These are phyloP conservation scores for Takakia lepidozioides DNA, from an alignment of 225 moss, liverwort and hornwort genomes.

Conservation along the genomic window DNA sequence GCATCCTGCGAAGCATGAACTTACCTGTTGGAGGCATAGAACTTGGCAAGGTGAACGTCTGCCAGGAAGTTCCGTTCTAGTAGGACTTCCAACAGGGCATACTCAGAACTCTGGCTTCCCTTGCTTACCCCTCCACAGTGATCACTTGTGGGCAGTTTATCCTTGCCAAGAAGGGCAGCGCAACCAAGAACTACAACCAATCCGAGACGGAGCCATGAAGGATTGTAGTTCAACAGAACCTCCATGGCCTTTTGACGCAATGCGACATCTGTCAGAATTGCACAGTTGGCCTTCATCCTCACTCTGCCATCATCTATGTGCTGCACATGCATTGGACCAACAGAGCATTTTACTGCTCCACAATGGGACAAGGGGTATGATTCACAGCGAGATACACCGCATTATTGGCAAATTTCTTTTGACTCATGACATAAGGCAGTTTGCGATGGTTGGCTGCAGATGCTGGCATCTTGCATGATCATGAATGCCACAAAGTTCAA, in stretches of 20 bases:
- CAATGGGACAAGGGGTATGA: too few species aligned
- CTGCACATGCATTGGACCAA: conserved; percentile 25
- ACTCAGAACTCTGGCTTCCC: conserved; percentile 9
- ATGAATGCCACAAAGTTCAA: too few species aligned
- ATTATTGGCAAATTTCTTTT: too few species aligned
- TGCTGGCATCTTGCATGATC: too few species aligned
- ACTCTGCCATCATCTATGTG: conserved; percentile 80
- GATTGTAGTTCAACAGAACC: conserved; percentile 62
- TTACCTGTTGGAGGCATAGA: conserved; percentile 62
- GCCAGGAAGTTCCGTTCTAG: conserved; percentile 69
- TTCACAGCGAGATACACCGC: too few species aligned
- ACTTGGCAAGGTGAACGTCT: conserved; percentile 49
- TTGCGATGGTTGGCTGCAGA: too few species aligned
- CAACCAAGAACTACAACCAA: conserved; percentile 61
- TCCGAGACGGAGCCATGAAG: conserved; percentile 74
- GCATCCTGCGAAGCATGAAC: background rate
- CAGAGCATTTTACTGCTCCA: too few species aligned
- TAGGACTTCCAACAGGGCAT: conserved; percentile 55
- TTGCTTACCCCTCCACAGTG: too few species aligned
- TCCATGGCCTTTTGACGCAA: conserved; percentile 62
- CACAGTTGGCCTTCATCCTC: conserved; percentile 71
- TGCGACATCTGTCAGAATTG: conserved; percentile 56
- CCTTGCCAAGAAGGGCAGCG: conserved; percentile 28
- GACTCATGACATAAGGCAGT: too few species aligned
- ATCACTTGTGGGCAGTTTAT: background rate